Evolutionary conservation across 1,284 basidiomycete species (phyloP), one percentile per base, ranked within the genome.

Genomic region (Cryptococcus depauperatus): DNA sequence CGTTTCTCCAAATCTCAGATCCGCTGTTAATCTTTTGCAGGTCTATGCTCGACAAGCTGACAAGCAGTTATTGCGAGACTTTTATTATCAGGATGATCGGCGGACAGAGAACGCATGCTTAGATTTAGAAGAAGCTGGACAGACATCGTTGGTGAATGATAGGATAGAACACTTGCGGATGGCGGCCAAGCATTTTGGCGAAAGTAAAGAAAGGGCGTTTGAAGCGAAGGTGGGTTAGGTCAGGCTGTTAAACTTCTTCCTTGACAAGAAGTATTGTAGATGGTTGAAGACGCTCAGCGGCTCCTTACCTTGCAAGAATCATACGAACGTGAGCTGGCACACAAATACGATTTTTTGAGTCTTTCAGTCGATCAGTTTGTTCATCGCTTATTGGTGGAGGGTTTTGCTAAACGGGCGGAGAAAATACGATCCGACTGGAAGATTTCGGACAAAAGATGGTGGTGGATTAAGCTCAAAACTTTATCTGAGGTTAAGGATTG

Each of bases 61-160:
- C 64, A 75, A 83, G 37, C 89, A 91, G 52, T 83, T 98, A 78
- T 74, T 97, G 11, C 77, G 87, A 14, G 91, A 99, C 66, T 97
- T 95, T 68, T 98, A 93, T 71, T 99, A 93, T 65, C 93, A 93
- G 41, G 95, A 99, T 62, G 95, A 99, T 69, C 77, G 93, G 50
- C 77, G 93, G 35, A 84, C 88, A 6, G 92, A 97, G 60, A 91
- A 83, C 62, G 95, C 89, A 0, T 78, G 85, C 14, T 73, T 97
- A 5, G 84, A 80, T 32, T 72, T 98, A 34, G 84, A 87, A 34
- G 91, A 95, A 64, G 85, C 89, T 13, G 74, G 78, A 5, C 65
- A 69, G 29, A 79, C 80, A 67, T 65, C 66, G 84, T 81, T 86
- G 61, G 79, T 82, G 27, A 64, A 74, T 8, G 77, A 85, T 1